Percentiles rank a stretch among this genome's conserved stretches.
Conservation (phyloP, 1,284 basidiomycete genomes). For the Bondarzewia mesenterica region DNA sequence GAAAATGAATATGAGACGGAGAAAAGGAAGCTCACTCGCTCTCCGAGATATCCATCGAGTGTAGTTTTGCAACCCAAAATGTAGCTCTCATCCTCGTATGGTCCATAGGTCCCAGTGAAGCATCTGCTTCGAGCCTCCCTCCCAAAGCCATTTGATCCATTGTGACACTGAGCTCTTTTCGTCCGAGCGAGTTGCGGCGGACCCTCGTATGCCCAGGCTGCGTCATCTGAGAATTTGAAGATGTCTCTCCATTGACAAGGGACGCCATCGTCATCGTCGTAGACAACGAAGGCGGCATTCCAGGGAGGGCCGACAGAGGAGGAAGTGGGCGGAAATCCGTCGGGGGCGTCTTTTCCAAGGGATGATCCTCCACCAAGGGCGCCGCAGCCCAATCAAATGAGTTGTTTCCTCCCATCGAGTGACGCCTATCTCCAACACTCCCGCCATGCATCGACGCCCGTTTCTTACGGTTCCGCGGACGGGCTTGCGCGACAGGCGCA, state of each 20-base stretch:
- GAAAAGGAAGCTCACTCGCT: constrained; percentile 38
- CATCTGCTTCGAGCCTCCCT: constrained; percentile 32
- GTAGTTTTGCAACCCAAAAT: constrained; percentile 60
- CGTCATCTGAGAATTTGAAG: constrained; percentile 19
- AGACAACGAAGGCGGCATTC: constrained; percentile 27
- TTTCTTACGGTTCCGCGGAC: constrained; percentile 11
- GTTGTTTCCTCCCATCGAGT: constrained; percentile 4
- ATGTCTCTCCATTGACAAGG: constrained; percentile 26
- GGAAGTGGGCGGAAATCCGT: constrained; percentile 14
- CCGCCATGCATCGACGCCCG: constrained; percentile 11
- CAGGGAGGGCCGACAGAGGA: constrained; percentile 15
- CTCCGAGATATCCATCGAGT: constrained; percentile 37
- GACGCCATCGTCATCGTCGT: constrained; percentile 45
- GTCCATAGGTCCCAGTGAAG: constrained; percentile 32
- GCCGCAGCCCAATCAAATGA: constrained; percentile 9
- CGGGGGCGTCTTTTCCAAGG: constrained; percentile 9
- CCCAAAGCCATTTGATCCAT: constrained; percentile 58
- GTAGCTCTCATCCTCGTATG: constrained; percentile 59
- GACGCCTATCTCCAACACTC: constrained; percentile 7
- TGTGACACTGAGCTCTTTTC: constrained; percentile 52
- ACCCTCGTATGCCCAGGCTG: constrained; percentile 17
- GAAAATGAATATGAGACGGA: not conserved
- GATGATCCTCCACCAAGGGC: constrained; percentile 12
- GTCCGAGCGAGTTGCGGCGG: constrained; percentile 33
- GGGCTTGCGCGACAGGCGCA: constrained; percentile 27